Base-by-base conservation (phyloP, 345 rosid genomes). In the Turnera subulata region DNA sequence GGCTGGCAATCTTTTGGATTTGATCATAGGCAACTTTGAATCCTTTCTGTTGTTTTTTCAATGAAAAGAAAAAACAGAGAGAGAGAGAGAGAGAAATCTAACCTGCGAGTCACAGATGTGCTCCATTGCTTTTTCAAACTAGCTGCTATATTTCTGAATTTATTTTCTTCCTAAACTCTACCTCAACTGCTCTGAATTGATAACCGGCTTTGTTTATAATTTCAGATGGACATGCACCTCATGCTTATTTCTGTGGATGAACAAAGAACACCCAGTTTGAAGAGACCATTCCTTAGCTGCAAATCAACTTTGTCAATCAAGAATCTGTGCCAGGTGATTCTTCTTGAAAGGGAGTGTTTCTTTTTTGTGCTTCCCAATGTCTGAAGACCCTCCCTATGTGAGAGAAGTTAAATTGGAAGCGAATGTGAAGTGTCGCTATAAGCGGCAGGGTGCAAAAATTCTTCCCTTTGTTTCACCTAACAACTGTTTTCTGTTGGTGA, bases 321-420 rank as follows among this genome's bases (percentile, higher is more conserved):
- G 75, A 84, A 84, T 61, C 81, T 92, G 42, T 73, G 91, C n/a
- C 91, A 84, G 71, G 98, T 92, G 63, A 86, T 85, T 50, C 12
- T 15, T 9, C 45, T 42, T 0, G 7, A 16, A 42, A 9, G 14
- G 16, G 5, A 42, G 12, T 16, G 5, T 13, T 2, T 0, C 12
- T 42, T 42, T 9, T 13, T 42, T 42, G n/a, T 4, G 12, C n/a
- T n/a, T n/a, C n/a, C n/a, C n/a, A n/a, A n/a, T n/a, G n/a, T n/a
- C n/a, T n/a, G n/a, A n/a, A n/a, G n/a, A n/a, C n/a, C n/a, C n/a
- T n/a, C n/a, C n/a, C n/a, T n/a, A n/a, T n/a, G n/a, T n/a, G n/a
- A 42, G 16, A 42, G 45, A 29, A 29, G 35, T 8, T 29, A 29
- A 29, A 8, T 29, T 3, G 35, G 35, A 29, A 29, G 8, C n/a